A percentile compares a stretch with the other conserved stretches of the same genome.
Evolutionary conservation across 2,329 filamentous ascomycete genomes (phyloP).

Genomic region (Pochonia chlamydosporia): DNA sequence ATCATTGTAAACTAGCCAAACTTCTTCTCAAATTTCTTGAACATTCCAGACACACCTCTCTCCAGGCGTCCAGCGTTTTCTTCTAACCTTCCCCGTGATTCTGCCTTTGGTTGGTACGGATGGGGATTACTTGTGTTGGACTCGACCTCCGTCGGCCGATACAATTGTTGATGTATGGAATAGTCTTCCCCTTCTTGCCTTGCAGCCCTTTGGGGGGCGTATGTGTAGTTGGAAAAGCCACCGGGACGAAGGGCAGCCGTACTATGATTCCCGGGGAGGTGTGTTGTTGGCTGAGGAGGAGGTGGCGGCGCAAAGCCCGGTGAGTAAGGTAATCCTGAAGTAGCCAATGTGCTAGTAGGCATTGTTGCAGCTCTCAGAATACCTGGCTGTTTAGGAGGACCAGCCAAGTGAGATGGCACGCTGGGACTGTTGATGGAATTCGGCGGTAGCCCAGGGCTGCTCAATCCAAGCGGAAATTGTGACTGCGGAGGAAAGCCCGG

Average conservation of each 20-base stretch:
- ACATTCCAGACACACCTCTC: slow-evolving; percentile 63
- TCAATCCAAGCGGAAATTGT: slow-evolving; percentile 34
- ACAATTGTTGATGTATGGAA: slow-evolving; percentile 61
- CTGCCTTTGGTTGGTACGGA: slow-evolving; percentile 37
- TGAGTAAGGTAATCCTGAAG: slow-evolving; percentile 29
- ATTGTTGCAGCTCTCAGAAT: slow-evolving; percentile 44
- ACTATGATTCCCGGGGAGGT: slow-evolving; percentile 29
- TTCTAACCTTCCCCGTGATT: slow-evolving; percentile 50
- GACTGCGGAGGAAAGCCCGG: slow-evolving; percentile 43
- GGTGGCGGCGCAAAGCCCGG: slow-evolving; percentile 36
- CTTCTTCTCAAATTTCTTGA: slow-evolving; percentile 77
- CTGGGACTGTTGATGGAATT: neutral
- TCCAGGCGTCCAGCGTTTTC: slow-evolving; percentile 62
- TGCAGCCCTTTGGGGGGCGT: slow-evolving; percentile 23
- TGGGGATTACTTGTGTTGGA: slow-evolving; percentile 23
- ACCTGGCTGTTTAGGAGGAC: slow-evolving; percentile 33
- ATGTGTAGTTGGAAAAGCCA: slow-evolving; percentile 52
- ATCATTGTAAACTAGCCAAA: slow-evolving; percentile 38
- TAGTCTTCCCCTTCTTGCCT: slow-evolving; percentile 38
- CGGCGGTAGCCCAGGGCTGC: slow-evolving; percentile 31
- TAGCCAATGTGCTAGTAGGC: slow-evolving; percentile 32
- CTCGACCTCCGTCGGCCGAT: slow-evolving; percentile 62
- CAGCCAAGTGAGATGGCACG: slow-evolving; percentile 36
- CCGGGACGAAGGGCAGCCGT: slow-evolving; percentile 41
- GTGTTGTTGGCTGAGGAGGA: slow-evolving; percentile 24